Conservation (phyloP, 2,329 filamentous ascomycete species). For the Samsoniella hepiali region DNA sequence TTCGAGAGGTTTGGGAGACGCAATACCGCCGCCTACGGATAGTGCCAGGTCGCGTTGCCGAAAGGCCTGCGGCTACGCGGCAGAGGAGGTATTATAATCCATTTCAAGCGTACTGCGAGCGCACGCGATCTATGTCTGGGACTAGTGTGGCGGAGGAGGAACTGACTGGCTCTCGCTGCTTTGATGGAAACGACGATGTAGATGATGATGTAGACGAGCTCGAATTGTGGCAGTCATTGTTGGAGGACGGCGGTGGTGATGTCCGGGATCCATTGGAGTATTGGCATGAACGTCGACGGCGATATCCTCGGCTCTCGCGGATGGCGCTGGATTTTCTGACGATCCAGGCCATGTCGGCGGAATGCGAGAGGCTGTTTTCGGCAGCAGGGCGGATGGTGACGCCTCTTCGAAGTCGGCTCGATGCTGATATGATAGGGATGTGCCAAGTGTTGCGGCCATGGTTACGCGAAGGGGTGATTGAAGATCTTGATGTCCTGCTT, state of each 20-base stretch:
- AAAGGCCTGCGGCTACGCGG: background rate
- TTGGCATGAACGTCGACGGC: background rate
- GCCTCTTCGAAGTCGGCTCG: background rate
- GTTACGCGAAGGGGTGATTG: too few species aligned
- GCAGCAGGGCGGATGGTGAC: background rate
- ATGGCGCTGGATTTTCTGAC: conserved; percentile 21
- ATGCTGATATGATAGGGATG: background rate
- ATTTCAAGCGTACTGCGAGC: conserved; percentile 13
- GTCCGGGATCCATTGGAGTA: too few species aligned
- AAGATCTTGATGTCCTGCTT: background rate
- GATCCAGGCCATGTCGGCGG: conserved; percentile 19
- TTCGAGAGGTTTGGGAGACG: background rate
- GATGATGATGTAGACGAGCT: background rate
- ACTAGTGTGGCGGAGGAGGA: conserved; percentile 27
- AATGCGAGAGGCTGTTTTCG: conserved; percentile 21
- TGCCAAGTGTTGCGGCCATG: background rate
- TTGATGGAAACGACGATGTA: conserved; percentile 23
- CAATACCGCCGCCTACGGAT: background rate
- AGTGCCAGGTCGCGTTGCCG: background rate
- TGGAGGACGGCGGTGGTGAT: too few species aligned
- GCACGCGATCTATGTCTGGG: background rate
- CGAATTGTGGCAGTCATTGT: too few species aligned
- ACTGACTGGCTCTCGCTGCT: conserved; percentile 30
- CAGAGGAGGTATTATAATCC: conserved; percentile 15
- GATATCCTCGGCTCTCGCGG: conserved; percentile 8